phyloP scores from a whole-genome alignment of 2,329 filamentous ascomycete genomes.

The Cordyceps cicadae region DNA sequence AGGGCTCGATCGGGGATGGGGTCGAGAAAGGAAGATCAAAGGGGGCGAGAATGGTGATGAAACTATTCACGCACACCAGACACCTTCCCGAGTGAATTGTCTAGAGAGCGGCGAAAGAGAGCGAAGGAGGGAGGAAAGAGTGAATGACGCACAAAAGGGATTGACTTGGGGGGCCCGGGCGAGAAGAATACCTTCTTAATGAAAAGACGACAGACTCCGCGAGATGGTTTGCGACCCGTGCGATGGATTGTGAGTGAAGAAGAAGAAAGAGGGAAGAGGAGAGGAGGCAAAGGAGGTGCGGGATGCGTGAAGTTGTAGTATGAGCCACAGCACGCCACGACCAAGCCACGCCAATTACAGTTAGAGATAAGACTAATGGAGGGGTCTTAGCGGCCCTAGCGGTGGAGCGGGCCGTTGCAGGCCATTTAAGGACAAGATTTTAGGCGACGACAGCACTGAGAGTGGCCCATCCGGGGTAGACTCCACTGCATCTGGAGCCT shows the following conservation, averaged over 20 bases:
- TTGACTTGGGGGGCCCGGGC: slow-evolving; percentile 47
- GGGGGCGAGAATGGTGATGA: slow-evolving; percentile 13
- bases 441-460: not conserved
- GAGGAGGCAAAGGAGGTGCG: slow-evolving; percentile 23
- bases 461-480: not conserved
- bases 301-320: slow-evolving; percentile 20
- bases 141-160: slow-evolving; percentile 33
- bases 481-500: not conserved
- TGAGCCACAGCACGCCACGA: slow-evolving; percentile 19
- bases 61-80: slow-evolving; percentile 16
- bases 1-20: slow-evolving; percentile 24
- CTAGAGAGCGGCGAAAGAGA: slow-evolving; percentile 46
- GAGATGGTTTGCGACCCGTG: slow-evolving; percentile 50
- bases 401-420: not conserved
- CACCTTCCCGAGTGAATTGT: slow-evolving; percentile 17
- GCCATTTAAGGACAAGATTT: not conserved
- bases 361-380: not conserved
- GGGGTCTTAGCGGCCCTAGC: not conserved
- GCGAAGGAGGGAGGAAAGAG: slow-evolving; percentile 29
- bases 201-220: slow-evolving; percentile 43
- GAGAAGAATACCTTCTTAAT: slow-evolving; percentile 37
- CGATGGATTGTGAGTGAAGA: slow-evolving; percentile 46
- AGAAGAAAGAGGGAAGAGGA: slow-evolving; percentile 31
- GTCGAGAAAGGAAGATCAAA: slow-evolving; percentile 16
- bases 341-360: slow-evolving; percentile 3